Evolutionary conservation across 257 asterid genomes (phyloP).

Genomic region (Salvia miltiorrhiza): DNA sequence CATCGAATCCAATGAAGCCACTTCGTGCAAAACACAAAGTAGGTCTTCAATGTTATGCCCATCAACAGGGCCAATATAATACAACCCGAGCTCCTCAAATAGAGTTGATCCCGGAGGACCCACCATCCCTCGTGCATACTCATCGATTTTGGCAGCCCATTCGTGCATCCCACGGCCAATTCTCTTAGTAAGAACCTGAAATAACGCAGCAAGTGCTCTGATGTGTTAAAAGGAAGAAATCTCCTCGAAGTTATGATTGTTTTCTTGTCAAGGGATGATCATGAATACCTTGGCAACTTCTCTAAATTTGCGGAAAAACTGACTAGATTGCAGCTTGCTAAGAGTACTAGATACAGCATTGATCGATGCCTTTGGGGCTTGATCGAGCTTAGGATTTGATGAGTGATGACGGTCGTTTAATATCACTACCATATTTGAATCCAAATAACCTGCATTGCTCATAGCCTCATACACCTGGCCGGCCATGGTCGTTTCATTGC

Average conservation of each 20-base stretch:
- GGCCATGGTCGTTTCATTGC: conserved; percentile 81
- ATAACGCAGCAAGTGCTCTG: conserved; percentile 8
- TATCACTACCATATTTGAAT: conserved; percentile 82
- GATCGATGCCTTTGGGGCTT: conserved; percentile 59
- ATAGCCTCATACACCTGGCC: conserved; percentile 96
- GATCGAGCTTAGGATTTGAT: conserved; percentile 70
- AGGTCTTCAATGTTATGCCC: conserved; percentile 93
- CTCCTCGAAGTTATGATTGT: neutral
- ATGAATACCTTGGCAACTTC: conserved; percentile 77
- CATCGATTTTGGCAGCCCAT: conserved; percentile 96
- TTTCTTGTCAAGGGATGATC: neutral
- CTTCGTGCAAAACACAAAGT: conserved; percentile 69
- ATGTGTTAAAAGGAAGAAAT: neutral
- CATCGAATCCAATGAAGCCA: conserved; percentile 80
- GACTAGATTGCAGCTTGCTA: conserved; percentile 88
- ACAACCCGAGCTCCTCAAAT: conserved; percentile 91
- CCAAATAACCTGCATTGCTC: conserved; percentile 92
- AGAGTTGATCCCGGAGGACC: conserved; percentile 96
- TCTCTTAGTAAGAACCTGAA: conserved; percentile 72
- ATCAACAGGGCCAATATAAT: conserved; percentile 92
- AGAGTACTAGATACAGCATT: conserved; percentile 60
- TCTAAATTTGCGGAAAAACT: conserved; percentile 67
- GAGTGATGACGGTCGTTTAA: conserved; percentile 70
- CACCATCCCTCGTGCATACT: conserved; percentile 88
- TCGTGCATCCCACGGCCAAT: conserved; percentile 83